These are phyloP conservation scores for Saccharomyces kudriavzevii DNA, from an alignment of 805 yeast species.

Conservation along the genomic window DNA sequence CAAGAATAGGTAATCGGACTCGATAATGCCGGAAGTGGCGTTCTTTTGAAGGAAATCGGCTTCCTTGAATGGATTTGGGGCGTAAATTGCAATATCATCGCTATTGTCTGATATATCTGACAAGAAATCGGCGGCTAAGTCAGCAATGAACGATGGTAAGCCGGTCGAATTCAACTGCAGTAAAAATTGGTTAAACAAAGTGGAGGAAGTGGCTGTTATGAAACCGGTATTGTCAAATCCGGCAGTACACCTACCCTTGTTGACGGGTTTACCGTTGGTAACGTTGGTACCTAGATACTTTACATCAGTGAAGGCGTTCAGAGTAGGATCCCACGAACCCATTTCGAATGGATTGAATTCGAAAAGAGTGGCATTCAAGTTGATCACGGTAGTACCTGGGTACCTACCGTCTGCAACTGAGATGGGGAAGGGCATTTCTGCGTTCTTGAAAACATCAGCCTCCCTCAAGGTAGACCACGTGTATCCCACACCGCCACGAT, in stretches of 20 bases:
- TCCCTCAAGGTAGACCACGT: conserved; percentile 52
- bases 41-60: conserved; percentile 29
- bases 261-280: conserved; percentile 47
- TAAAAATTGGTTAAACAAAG: conserved; percentile 64
- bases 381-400: conserved; percentile 50
- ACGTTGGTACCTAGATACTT: conserved; percentile 65
- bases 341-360: conserved; percentile 60
- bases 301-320: conserved; percentile 55
- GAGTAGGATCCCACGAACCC: conserved; percentile 83
- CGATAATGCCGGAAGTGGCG: conserved; percentile 32
- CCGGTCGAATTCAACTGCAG: conserved; percentile 43
- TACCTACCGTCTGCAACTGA: conserved; percentile 56
- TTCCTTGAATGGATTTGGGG: conserved; percentile 63
- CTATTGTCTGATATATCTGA: conserved; percentile 40
- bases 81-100: conserved; percentile 61
- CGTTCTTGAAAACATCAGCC: conserved; percentile 50
- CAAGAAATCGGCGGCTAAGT: conserved; percentile 39
- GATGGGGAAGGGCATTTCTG: conserved; percentile 67
- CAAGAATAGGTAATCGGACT: conserved; percentile 40
- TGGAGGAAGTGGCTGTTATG: conserved; percentile 73
- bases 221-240: conserved; percentile 81
- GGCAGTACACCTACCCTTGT: conserved; percentile 42
- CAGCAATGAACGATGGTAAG: conserved; percentile 34
- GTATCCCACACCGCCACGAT: conserved; percentile 57
- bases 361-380: conserved; percentile 60